Evolutionary conservation across 192 early-diverging fungal genomes (phyloP), one percentile per base, ranked within the genome.

Genomic region (Helicostylum pulchrum): DNA sequence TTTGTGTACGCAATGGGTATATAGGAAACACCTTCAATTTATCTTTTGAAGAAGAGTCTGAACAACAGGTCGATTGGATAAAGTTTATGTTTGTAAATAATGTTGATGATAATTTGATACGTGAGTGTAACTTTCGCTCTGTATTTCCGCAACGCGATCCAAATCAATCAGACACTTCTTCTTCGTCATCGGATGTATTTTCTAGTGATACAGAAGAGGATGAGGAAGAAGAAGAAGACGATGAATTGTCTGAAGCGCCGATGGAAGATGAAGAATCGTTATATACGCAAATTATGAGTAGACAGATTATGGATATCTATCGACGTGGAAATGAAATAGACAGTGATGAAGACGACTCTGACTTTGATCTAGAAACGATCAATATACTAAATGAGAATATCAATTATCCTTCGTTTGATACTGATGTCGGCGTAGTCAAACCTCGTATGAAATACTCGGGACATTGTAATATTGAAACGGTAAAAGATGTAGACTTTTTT

Each of bases 401-500:
- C 0, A 39, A 39, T 39, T 39, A 48, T 48, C 46, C 46, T 48
- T 48, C 17, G 4, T 17, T 14, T 11, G 7, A 34, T 14, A 36
- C 12, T 36, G 31, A 55, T 34, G 12, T n/a, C 5, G 53, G 34
- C 3, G 30, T 55, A 17, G 34, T 55, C 31, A 48, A 53, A 19
- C 60, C 46, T 39, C n/a, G 61, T 42, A 26, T 21, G 21, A 53
- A 53, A 23, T 75, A 67, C 19, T 43, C 44, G 4, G 74, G 74
- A 7, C 74, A 75, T 52, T 64, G 64, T 53, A 75, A 75, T 39
- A 57, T 66, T 14, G 47, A 45, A 66, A 89, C 87, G 3, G 61
- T 85, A 45, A 93, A 93, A 63, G 90, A 90, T 53, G 88, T 88
- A 31, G 87, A 83, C 61, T 91, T 89, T 76, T 83, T 77, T 68